These are phyloP conservation scores for Acer saccharum DNA, from an alignment of 345 rosid species.

Conservation along the genomic window DNA sequence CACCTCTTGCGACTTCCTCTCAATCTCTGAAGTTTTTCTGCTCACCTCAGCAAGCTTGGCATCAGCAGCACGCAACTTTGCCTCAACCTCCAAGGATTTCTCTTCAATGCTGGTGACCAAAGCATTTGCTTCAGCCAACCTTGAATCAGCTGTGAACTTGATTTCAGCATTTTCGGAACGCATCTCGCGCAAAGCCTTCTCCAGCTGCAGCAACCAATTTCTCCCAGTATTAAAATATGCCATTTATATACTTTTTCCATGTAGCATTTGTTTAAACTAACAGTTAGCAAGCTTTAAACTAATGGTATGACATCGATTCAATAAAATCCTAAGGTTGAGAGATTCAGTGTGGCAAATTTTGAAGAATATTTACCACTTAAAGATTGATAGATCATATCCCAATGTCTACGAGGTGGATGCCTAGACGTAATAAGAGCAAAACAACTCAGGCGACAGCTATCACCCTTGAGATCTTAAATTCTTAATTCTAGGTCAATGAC, in stretches of 20 bases:
- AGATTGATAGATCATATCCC: background rate
- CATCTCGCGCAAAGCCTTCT: constrained; percentile 80
- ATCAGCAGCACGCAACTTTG: constrained; percentile 77
- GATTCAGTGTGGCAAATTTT: background rate
- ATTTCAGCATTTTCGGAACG: constrained; percentile 89
- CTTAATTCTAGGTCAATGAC: background rate
- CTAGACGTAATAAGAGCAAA: background rate
- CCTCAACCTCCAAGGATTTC: constrained; percentile 84
- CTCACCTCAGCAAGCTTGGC: constrained; percentile 94
- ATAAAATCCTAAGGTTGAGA: background rate
- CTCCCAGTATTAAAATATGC: constrained; percentile 12
- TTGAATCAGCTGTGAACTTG: constrained; percentile 89
- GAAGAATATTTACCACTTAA: background rate
- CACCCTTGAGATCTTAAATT: background rate
- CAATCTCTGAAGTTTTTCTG: constrained; percentile 80
- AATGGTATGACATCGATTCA: background rate
- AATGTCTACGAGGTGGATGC: background rate
- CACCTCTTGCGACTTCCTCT: constrained; percentile 73
- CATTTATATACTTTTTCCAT: background rate
- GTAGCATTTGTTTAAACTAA: background rate
- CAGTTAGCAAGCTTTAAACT: background rate
- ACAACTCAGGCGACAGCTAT: background rate
- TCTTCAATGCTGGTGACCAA: constrained; percentile 75
- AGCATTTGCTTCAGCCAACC: constrained; percentile 86
- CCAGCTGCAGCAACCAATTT: constrained; percentile 55